phyloP scores from a whole-genome alignment of 495 filamentous ascomycete species.

The Venustampulla echinocandica region DNA sequence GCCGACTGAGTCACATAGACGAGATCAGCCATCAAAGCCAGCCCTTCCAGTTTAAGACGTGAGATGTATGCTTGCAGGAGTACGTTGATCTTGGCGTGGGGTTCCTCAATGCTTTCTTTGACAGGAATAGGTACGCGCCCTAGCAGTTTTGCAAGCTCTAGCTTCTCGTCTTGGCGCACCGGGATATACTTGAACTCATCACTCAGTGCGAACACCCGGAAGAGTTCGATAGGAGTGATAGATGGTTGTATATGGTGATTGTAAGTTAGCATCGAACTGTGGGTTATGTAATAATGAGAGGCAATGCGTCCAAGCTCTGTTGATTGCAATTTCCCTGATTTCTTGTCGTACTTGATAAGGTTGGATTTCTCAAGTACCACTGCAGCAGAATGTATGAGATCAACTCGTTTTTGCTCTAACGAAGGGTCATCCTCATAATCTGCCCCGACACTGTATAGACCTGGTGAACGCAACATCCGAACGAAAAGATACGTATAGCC shows the following conservation, averaged over 20 bases:
- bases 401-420: slow-evolving; percentile 91
- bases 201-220: slow-evolving; percentile 94
- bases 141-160: slow-evolving; percentile 88
- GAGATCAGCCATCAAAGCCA: slow-evolving; percentile 96
- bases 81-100: slow-evolving; percentile 98
- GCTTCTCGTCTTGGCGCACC: slow-evolving; percentile 92
- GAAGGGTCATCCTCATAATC: slow-evolving; percentile 91
- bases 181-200: slow-evolving; percentile 99
- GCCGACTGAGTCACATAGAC: slow-evolving; percentile 98
- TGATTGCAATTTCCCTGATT: slow-evolving; percentile 76
- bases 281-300: slow-evolving; percentile 96
- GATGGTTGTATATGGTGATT: slow-evolving; percentile 91
- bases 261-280: slow-evolving; percentile 93
- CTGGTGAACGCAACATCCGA: slow-evolving; percentile 92
- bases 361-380: slow-evolving; percentile 77
- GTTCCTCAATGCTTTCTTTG: slow-evolving; percentile 95
- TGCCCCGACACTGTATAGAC: slow-evolving; percentile 88
- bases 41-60: slow-evolving; percentile 82
- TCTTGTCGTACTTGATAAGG: slow-evolving; percentile 91
- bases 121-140: slow-evolving; percentile 88
- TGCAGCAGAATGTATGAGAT: slow-evolving; percentile 91
- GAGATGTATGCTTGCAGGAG: slow-evolving; percentile 95
- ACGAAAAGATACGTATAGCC: slow-evolving; percentile 98
- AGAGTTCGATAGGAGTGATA: slow-evolving; percentile 85
- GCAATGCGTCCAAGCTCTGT: slow-evolving; percentile 93